phyloP scores from a whole-genome alignment of 2,329 filamentous ascomycete genomes.

The Elsinoe necatrix region DNA sequence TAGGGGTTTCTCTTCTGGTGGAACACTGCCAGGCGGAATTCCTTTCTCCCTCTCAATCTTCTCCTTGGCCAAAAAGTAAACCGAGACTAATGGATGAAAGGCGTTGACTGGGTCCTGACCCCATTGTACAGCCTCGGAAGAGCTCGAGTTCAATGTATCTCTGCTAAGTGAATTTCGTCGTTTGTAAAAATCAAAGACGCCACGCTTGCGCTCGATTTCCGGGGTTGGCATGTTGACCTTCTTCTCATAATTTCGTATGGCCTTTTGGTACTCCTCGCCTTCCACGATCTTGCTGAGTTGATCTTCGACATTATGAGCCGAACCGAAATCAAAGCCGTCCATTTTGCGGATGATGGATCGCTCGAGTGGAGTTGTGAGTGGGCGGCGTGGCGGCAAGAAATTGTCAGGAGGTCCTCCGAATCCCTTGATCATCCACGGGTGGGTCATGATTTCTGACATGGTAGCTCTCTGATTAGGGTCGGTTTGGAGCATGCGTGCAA shows the following conservation, averaged over 20 bases:
- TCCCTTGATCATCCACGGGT: slow-evolving; percentile 93
- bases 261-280: slow-evolving; percentile 87
- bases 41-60: slow-evolving; percentile 75
- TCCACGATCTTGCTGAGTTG: slow-evolving; percentile 82
- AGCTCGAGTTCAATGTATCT: slow-evolving; percentile 77
- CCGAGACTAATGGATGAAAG: slow-evolving; percentile 81
- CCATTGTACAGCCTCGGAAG: slow-evolving; percentile 71
- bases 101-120: slow-evolving; percentile 86
- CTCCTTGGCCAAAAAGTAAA: slow-evolving; percentile 94
- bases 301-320: slow-evolving; percentile 69
- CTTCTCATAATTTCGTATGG: slow-evolving; percentile 60
- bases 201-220: slow-evolving; percentile 71
- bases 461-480: slow-evolving; percentile 81
- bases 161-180: slow-evolving; percentile 82
- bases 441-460: slow-evolving; percentile 84
- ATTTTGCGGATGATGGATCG: slow-evolving; percentile 78
- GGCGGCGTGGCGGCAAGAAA: slow-evolving; percentile 72
- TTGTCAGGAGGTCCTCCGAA: slow-evolving; percentile 83
- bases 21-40: slow-evolving; percentile 50
- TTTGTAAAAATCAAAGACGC: slow-evolving; percentile 97
- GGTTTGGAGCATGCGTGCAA: slow-evolving; percentile 91
- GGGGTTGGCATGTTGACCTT: slow-evolving; percentile 54
- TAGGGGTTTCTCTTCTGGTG: slow-evolving; percentile 46
- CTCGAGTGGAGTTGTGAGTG: slow-evolving; percentile 77
- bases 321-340: slow-evolving; percentile 96